phyloP scores from a whole-genome alignment of 352 stramenopile species.

The Pythium pyrilobum region DNA sequence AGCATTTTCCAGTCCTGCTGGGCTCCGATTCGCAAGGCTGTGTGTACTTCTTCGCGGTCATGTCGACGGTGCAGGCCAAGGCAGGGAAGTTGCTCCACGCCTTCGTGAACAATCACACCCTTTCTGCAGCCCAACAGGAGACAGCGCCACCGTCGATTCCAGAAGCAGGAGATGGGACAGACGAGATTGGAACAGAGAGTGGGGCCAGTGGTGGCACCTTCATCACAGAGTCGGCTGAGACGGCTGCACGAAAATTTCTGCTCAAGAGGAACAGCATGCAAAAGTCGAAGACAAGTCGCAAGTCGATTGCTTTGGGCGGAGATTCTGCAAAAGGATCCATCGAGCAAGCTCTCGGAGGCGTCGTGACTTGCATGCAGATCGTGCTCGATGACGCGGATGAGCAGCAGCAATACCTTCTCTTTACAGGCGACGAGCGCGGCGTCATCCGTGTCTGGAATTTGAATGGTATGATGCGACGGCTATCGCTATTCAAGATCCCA shows the following conservation, averaged over 20 bases:
- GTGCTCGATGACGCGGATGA: conserved; percentile 36
- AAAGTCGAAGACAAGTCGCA: not conserved
- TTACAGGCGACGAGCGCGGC: conserved; percentile 54
- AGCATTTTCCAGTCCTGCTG: conserved; percentile 63
- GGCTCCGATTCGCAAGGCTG: conserved; percentile 38
- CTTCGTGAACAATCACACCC: conserved; percentile 42
- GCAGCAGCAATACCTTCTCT: conserved; percentile 38
- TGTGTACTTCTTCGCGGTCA: conserved; percentile 57
- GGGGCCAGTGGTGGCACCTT: conserved; percentile 9
- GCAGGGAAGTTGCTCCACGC: conserved; percentile 49
- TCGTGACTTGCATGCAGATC: conserved; percentile 50
- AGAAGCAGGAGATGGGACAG: not conserved
- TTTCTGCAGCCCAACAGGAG: not conserved
- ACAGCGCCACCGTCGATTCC: not conserved
- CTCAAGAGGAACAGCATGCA: conserved; percentile 18
- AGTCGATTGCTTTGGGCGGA: not conserved
- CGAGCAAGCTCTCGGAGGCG: not conserved
- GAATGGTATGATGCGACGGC: conserved; percentile 36
- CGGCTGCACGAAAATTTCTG: conserved; percentile 36
- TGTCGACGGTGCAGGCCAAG: conserved; percentile 31
- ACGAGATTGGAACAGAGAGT: not conserved
- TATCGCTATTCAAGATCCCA: conserved; percentile 49
- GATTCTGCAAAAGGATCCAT: too few species aligned
- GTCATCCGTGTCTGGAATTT: conserved; percentile 49
- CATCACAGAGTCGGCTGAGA: conserved; percentile 30